A percentile compares a stretch with the other conserved stretches of the same genome.
These are phyloP conservation scores for Flaveria bidentis DNA, from an alignment of 129 eudicot genomes.

Conservation along the genomic window DNA sequence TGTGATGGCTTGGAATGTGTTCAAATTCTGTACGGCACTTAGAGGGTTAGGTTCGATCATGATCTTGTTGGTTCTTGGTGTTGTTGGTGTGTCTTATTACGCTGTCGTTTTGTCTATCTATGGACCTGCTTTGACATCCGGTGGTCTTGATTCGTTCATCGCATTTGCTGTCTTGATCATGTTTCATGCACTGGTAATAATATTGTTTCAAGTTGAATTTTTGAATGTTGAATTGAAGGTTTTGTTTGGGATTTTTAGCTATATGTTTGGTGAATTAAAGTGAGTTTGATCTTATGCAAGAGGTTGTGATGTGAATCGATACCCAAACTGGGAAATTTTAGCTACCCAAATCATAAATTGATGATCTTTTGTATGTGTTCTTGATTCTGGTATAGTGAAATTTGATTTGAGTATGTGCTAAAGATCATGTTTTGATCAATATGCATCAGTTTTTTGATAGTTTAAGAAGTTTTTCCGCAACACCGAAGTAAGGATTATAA, in stretches of 20 bases:
- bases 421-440: slow-evolving; percentile 8
- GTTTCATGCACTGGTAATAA: slow-evolving; percentile 68
- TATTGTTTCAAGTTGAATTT: neutral
- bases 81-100: slow-evolving; percentile 87
- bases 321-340: slow-evolving; percentile 26
- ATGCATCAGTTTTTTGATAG: neutral
- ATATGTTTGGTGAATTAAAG: slow-evolving; percentile 19
- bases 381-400: slow-evolving; percentile 13
- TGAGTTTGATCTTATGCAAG: slow-evolving; percentile 19
- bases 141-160: slow-evolving; percentile 73
- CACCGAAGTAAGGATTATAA: neutral
- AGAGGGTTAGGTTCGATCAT: slow-evolving; percentile 86
- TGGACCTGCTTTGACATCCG: slow-evolving; percentile 67
- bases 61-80: slow-evolving; percentile 87
- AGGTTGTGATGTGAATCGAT: slow-evolving; percentile 17
- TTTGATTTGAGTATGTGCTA: slow-evolving; percentile 9
- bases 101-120: slow-evolving; percentile 83
- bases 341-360: slow-evolving; percentile 13
- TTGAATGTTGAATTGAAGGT: neutral
- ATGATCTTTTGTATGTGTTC: slow-evolving; percentile 14
- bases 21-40: slow-evolving; percentile 88
- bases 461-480: too few relatives aligned
- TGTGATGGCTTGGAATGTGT: slow-evolving; percentile 75
- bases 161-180: slow-evolving; percentile 63
- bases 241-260: slow-evolving; percentile 12